Percentiles rank a stretch among this genome's conserved stretches.
These are phyloP conservation scores for peach (Prunus persica) DNA, from an alignment of 306 rosid genomes.

Conservation along the genomic window DNA sequence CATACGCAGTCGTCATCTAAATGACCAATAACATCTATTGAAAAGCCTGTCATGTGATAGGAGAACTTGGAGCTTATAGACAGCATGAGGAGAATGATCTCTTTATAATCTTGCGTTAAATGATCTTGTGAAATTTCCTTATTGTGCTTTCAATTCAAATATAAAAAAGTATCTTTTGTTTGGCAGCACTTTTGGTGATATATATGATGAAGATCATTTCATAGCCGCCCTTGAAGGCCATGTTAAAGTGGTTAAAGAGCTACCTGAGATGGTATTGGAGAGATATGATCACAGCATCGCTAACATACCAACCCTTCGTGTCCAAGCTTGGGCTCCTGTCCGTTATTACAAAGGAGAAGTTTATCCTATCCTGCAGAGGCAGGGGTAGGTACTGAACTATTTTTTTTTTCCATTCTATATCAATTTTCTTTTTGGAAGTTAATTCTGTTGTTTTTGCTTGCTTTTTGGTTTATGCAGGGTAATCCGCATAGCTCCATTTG, in stretches of 20 bases:
- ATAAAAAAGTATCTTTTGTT: background rate
- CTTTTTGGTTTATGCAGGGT: slow-evolving; percentile 52
- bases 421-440: background rate
- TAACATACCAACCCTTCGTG: slow-evolving; percentile 64
- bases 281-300: slow-evolving; percentile 60
- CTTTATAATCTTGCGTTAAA: background rate
- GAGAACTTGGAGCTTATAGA: background rate
- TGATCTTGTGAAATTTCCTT: background rate
- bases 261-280: slow-evolving; percentile 66
- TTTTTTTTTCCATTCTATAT: slow-evolving; percentile 11
- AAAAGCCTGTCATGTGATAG: background rate
- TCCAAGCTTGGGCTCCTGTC: slow-evolving; percentile 87
- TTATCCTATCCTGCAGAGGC: slow-evolving; percentile 67
- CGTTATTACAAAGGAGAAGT: slow-evolving; percentile 75
- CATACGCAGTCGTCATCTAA: background rate
- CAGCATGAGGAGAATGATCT: background rate
- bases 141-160: background rate
- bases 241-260: slow-evolving; percentile 88
- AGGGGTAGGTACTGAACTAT: slow-evolving; percentile 59
- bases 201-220: slow-evolving; percentile 88
- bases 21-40: background rate
- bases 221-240: slow-evolving; percentile 74
- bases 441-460: background rate
- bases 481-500: slow-evolving; percentile 83
- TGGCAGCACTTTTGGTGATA: slow-evolving; percentile 74